Percentiles rank a stretch among this genome's conserved stretches.
These are phyloP conservation scores for Mentha longifolia DNA, from an alignment of 257 asterid genomes.

Conservation along the genomic window DNA sequence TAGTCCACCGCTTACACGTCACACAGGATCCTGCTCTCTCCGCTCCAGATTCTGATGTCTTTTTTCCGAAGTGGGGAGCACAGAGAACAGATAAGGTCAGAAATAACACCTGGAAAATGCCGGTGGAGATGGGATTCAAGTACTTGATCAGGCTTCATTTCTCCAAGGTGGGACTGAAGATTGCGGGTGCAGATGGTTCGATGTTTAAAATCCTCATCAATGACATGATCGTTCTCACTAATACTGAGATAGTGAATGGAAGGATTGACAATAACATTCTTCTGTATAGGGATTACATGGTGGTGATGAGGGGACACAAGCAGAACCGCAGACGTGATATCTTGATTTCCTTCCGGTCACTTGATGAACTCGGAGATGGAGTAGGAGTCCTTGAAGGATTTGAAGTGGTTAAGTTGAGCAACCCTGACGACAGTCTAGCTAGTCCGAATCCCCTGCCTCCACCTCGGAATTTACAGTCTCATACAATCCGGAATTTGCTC, in stretches of 20 bases:
- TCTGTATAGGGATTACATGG: too few species aligned
- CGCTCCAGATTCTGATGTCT: too few species aligned
- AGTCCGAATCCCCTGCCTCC: conserved; percentile 17
- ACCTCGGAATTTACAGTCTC: conserved; percentile 1
- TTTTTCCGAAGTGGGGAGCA: conserved; percentile 15
- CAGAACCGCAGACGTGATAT: too few species aligned
- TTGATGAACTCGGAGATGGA: neutral
- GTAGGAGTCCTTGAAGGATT: conserved; percentile 48
- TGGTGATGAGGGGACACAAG: too few species aligned
- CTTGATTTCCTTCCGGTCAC: too few species aligned
- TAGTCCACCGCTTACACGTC: too few species aligned
- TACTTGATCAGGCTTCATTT: conserved; percentile 58
- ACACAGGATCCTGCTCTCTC: too few species aligned
- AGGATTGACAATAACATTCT: too few species aligned
- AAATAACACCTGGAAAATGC: conserved; percentile 20
- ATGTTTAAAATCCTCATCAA: too few species aligned
- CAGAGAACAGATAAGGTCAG: conserved; percentile 27
- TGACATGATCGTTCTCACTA: too few species aligned
- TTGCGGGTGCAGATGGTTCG: too few species aligned
- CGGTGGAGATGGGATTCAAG: conserved; percentile 56
- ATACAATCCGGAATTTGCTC: conserved; percentile 15
- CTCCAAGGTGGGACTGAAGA: conserved; percentile 28
- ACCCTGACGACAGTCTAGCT: conserved; percentile 59
- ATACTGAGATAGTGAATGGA: too few species aligned
- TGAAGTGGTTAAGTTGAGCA: conserved; percentile 63